Percentiles rank a stretch among this genome's conserved stretches.
These are phyloP conservation scores for Aspergillus alliaceus DNA, from an alignment of 2,329 filamentous ascomycete genomes.

Conservation along the genomic window DNA sequence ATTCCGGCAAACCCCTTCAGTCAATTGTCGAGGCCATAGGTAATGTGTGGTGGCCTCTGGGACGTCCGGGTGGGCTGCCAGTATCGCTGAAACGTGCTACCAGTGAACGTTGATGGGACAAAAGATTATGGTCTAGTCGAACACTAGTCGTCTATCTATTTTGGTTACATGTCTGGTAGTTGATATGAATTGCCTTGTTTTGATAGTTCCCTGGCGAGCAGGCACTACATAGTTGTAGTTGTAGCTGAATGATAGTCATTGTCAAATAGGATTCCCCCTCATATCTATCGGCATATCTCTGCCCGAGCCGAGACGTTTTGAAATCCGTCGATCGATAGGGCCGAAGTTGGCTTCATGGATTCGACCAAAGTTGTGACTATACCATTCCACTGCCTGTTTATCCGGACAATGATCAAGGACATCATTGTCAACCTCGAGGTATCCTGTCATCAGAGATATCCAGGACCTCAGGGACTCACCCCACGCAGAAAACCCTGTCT, in stretches of 20 bases:
- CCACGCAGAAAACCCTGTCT: conserved; percentile 22
- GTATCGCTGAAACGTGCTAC: background rate
- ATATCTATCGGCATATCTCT: conserved; percentile 28
- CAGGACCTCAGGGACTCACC: conserved; percentile 18
- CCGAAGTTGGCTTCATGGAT: conserved; percentile 3
- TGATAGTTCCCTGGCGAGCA: background rate
- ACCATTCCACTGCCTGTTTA: conserved; percentile 26
- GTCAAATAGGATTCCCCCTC: conserved; percentile 20
- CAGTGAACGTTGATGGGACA: background rate
- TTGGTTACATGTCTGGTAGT: background rate
- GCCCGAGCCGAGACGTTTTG: conserved; percentile 26
- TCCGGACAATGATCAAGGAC: conserved; percentile 26
- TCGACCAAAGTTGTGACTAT: conserved; percentile 23
- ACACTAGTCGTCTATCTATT: background rate
- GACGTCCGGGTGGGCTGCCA: background rate
- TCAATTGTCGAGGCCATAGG: background rate
- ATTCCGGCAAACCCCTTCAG: background rate
- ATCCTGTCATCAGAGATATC: conserved; percentile 27
- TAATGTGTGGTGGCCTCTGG: background rate
- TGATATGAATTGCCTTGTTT: background rate
- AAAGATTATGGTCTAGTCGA: background rate
- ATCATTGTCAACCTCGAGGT: conserved; percentile 28
- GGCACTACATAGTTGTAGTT: background rate
- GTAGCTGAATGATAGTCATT: background rate
- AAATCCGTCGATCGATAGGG: conserved; percentile 24